Percentiles rank a stretch among this genome's conserved stretches.
These are phyloP conservation scores for Rhododendron williamsianum DNA, from an alignment of 148 eudicot species.

Conservation along the genomic window DNA sequence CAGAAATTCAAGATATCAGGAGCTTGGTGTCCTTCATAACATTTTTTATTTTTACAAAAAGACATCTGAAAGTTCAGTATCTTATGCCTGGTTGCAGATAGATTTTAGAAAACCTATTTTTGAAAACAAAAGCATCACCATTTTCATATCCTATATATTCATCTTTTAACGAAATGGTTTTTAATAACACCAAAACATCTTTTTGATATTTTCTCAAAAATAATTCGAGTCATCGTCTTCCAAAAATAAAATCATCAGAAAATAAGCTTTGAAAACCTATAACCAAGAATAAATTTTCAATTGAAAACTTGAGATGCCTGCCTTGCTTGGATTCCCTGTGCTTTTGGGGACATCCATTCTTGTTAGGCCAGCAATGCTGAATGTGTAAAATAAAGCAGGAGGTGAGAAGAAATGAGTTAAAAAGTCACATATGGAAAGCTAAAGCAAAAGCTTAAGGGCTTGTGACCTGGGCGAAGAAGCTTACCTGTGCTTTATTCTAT, in stretches of 20 bases:
- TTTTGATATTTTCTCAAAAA: background rate
- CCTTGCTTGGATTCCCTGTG: background rate
- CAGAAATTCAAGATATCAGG: too few species aligned
- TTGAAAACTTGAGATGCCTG: background rate
- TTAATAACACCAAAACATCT: background rate
- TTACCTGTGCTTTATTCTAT: background rate
- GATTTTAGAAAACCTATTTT: background rate
- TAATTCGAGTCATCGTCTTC: background rate
- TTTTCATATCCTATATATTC: background rate
- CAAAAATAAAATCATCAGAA: background rate
- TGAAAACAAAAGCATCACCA: background rate
- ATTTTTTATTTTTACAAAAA: background rate
- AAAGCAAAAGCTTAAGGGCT: background rate
- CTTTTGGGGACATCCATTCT: background rate
- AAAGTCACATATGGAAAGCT: background rate
- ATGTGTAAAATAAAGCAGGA: background rate
- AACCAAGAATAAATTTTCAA: background rate
- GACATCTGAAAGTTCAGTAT: background rate
- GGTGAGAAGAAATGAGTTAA: background rate
- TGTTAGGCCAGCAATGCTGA: background rate
- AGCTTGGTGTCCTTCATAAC: background rate
- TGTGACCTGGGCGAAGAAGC: background rate
- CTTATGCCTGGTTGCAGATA: background rate
- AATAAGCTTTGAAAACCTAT: background rate
- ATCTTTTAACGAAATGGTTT: background rate